Evolutionary conservation across 2,329 filamentous ascomycete species (phyloP).

Genomic region (Alternaria sp.): DNA sequence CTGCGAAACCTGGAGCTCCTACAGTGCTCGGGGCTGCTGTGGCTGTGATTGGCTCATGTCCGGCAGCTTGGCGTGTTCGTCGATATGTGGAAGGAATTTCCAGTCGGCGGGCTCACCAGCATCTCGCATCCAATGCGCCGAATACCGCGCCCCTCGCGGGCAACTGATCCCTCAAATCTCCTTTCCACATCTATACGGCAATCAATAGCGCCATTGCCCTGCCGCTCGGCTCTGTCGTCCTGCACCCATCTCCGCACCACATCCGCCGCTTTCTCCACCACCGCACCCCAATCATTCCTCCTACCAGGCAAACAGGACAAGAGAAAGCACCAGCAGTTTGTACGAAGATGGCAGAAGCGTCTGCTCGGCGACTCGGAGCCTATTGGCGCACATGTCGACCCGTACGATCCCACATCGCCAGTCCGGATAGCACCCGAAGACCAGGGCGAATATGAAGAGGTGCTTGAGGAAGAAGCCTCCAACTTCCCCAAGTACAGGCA

Average conservation of each 20-base stretch:
- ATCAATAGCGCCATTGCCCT: slow-evolving; percentile 27
- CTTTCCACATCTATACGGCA: slow-evolving; percentile 28
- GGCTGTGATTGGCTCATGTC: slow-evolving; percentile 33
- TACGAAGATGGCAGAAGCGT: slow-evolving; percentile 50
- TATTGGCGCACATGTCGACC: slow-evolving; percentile 50
- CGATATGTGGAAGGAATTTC: slow-evolving; percentile 20
- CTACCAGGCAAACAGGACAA: slow-evolving; percentile 45
- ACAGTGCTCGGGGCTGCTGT: slow-evolving; percentile 23
- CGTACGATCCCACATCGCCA: slow-evolving; percentile 48
- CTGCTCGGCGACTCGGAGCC: slow-evolving; percentile 49
- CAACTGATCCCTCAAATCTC: slow-evolving; percentile 40
- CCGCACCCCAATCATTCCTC: slow-evolving; percentile 35
- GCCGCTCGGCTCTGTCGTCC: slow-evolving; percentile 18
- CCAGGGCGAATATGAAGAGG: slow-evolving; percentile 46
- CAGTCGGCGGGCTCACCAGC: slow-evolving; percentile 27
- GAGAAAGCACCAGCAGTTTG: slow-evolving; percentile 49
- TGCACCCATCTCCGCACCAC: slow-evolving; percentile 22
- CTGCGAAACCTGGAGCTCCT: not conserved
- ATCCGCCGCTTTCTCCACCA: slow-evolving; percentile 45
- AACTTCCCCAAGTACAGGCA: slow-evolving; percentile 20
- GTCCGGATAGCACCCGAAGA: slow-evolving; percentile 49
- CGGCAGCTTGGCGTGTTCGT: slow-evolving; percentile 29
- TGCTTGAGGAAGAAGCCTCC: slow-evolving; percentile 38
- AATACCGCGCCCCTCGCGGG: slow-evolving; percentile 49
- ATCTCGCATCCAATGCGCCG: slow-evolving; percentile 48